phyloP scores from a whole-genome alignment of 768 basidiomycete genomes.

The Podaxis carcinomalis region DNA sequence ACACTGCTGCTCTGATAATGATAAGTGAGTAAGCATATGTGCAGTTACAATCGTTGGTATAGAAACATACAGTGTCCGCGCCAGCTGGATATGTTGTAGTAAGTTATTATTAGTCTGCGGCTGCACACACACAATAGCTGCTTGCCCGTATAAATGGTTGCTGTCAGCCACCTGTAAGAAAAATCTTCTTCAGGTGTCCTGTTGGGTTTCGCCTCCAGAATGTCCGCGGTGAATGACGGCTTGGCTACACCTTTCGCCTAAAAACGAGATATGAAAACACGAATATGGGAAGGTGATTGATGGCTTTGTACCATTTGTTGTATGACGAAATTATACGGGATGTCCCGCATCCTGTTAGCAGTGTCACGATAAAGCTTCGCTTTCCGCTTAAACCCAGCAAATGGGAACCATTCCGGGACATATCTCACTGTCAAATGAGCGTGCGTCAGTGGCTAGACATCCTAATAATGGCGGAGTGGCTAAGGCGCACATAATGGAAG shows the following conservation, averaged over 20 bases:
- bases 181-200: slow-evolving; percentile 11
- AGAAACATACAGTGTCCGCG: slow-evolving; percentile 1
- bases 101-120: neutral
- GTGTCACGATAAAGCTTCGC: slow-evolving; percentile 18
- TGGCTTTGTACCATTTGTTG: slow-evolving; percentile 1
- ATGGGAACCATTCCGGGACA: slow-evolving; percentile 31
- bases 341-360: slow-evolving; percentile 9
- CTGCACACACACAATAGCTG: neutral
- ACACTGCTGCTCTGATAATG: slow-evolving; percentile 2
- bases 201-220: slow-evolving; percentile 7
- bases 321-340: slow-evolving; percentile 10
- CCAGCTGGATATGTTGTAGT: neutral
- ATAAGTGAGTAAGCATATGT: neutral
- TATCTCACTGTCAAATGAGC: slow-evolving; percentile 12
- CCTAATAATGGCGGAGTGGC: neutral
- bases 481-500: slow-evolving; percentile 7
- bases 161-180: slow-evolving; percentile 10
- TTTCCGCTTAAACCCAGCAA: slow-evolving; percentile 22
- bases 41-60: neutral
- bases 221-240: slow-evolving; percentile 10
- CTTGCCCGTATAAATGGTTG: slow-evolving; percentile 9
- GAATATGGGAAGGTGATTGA: neutral
- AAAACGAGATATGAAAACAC: neutral
- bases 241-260: slow-evolving; percentile 3
- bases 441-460: neutral